phyloP scores from a whole-genome alignment of 208 protist genomes.

The Trypanosoma cruzi region DNA sequence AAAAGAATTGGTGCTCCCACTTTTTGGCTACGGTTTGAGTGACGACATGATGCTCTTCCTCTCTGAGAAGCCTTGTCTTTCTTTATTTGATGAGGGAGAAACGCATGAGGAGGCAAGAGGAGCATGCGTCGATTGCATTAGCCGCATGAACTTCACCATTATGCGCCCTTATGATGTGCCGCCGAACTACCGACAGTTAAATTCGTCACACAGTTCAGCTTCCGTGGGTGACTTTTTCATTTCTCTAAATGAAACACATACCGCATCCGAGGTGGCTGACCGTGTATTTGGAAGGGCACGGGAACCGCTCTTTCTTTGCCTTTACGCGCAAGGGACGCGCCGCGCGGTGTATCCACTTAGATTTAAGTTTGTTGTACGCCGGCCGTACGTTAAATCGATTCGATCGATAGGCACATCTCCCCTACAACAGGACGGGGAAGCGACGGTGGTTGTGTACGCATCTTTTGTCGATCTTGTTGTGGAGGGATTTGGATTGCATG shows the following conservation, averaged over 20 bases:
- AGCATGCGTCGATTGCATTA: slow-evolving; percentile 33
- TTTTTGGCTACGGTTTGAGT: slow-evolving; percentile 65
- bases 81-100: not conserved
- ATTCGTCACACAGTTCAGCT: not conserved
- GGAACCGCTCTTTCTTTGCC: slow-evolving; percentile 53
- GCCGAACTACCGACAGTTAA: slow-evolving; percentile 29
- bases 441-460: slow-evolving; percentile 52
- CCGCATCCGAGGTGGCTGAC: slow-evolving; percentile 33
- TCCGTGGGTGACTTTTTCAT: slow-evolving; percentile 31
- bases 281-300: slow-evolving; percentile 35
- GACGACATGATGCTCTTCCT: slow-evolving; percentile 67
- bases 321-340: slow-evolving; percentile 62
- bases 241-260: slow-evolving; percentile 41
- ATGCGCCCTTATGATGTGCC: slow-evolving; percentile 67
- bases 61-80: slow-evolving; percentile 38
- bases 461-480: slow-evolving; percentile 67
- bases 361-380: slow-evolving; percentile 60
- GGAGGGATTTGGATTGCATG: slow-evolving; percentile 65
- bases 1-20: slow-evolving; percentile 51
- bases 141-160: slow-evolving; percentile 58
- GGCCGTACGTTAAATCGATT: slow-evolving; percentile 42
- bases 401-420: not conserved
- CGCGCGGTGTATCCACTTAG: slow-evolving; percentile 44
- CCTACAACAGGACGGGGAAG: not conserved
- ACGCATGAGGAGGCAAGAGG: not conserved